Evolutionary conservation across 257 asterid species (phyloP), one percentile per base, ranked within the genome.

Genomic region (Salvia miltiorrhiza): DNA sequence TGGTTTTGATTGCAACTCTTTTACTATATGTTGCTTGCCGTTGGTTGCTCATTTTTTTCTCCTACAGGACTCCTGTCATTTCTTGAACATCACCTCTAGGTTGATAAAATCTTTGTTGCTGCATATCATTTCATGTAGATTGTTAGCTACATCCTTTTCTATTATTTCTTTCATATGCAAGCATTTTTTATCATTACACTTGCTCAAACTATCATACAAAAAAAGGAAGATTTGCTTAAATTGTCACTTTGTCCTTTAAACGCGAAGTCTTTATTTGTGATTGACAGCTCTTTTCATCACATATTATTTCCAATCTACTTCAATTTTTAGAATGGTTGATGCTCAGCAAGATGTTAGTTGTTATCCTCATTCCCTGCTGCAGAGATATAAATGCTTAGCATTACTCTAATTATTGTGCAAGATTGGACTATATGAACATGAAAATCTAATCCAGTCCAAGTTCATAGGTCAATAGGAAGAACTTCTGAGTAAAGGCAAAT

Each of bases 181-280:
- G 12, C 49, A 48, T 4, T 64, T 41, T 12, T 20, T 9, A 60
- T 66, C 43, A 52, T 13, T 12, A 4, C 50, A 24, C 52, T n/a
- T 26, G 53, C 24, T 20, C 21, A 35, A 35, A 61, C 30, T 64
- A 19, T 8, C 43, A 19, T 53, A 32, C 59, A 66, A 44, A 33
- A 16, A 53, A 66, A 12, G 23, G 59, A 26, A 48, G 65, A 49
- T 71, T 60, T 37, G 7, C 65, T 73, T 60, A 47, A 26, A 20
- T 55, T 62, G 11, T 17, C 49, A 13, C 39, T 45, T 45, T 47
- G 14, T n/a, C 17, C 62, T 44, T 54, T 48, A 11, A 9, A 2
- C 40, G 28, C 23, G 48, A 17, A 32, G 17, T 16, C 20, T 14
- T 12, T 13, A 7, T n/a, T 49, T 41, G 9, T 55, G 58, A 35